Conservation (phyloP, 371 early-diverging fungal genomes). For the Syncephalastrum contaminatum region DNA sequence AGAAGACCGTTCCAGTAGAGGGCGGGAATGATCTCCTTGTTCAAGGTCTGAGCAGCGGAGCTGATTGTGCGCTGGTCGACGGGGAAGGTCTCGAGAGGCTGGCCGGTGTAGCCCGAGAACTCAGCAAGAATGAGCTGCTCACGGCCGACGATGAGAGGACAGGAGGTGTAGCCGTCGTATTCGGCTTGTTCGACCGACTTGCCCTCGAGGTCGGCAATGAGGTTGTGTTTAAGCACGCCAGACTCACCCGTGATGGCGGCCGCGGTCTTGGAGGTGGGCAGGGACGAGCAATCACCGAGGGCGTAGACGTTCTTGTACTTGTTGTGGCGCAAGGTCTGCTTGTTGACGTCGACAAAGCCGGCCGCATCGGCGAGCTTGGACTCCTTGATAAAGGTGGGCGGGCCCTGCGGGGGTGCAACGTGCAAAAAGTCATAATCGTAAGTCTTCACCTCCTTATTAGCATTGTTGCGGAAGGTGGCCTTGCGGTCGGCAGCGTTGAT, state of each 20-base stretch:
- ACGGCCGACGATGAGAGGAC: slow-evolving; percentile 76
- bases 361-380: slow-evolving; percentile 71
- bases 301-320: slow-evolving; percentile 79
- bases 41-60: slow-evolving; percentile 64
- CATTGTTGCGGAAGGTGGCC: slow-evolving; percentile 72
- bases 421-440: slow-evolving; percentile 82
- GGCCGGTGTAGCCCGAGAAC: slow-evolving; percentile 81
- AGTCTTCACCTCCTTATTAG: slow-evolving; percentile 53
- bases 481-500: slow-evolving; percentile 61
- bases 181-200: slow-evolving; percentile 44
- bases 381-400: slow-evolving; percentile 76
- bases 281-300: slow-evolving; percentile 80
- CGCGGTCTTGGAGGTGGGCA: slow-evolving; percentile 92
- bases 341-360: slow-evolving; percentile 85
- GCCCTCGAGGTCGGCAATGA: slow-evolving; percentile 67
- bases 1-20: slow-evolving; percentile 80
- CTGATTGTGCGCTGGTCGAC: slow-evolving; percentile 78
- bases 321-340: slow-evolving; percentile 76
- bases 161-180: slow-evolving; percentile 86
- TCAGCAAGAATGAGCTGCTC: slow-evolving; percentile 85
- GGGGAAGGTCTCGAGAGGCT: slow-evolving; percentile 84
- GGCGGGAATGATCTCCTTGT: slow-evolving; percentile 73
- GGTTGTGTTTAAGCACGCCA: slow-evolving; percentile 72
- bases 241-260: slow-evolving; percentile 87
- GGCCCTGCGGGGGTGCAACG: slow-evolving; percentile 85